Evolutionary conservation across 2,329 filamentous ascomycete species (phyloP).

Genomic region (Aspergillus sp.): DNA sequence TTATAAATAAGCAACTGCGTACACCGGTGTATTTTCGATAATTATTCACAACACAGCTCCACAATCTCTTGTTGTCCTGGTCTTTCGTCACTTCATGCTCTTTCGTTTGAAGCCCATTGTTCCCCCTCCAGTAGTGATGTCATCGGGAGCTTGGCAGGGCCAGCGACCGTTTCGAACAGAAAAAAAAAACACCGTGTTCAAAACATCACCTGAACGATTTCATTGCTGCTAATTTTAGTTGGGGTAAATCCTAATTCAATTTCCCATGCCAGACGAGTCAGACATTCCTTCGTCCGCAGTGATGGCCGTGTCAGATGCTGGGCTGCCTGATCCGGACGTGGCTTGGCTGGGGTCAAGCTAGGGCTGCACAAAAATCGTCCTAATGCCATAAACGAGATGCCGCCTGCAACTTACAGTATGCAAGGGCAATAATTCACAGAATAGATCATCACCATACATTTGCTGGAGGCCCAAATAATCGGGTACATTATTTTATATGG

Average conservation of each 20-base stretch:
- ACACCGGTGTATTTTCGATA: too few species aligned
- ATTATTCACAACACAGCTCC: too few species aligned
- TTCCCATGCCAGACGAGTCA: background rate
- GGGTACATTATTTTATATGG: background rate
- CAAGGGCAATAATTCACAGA: background rate
- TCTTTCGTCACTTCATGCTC: too few species aligned
- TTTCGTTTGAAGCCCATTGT: background rate
- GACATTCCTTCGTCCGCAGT: background rate
- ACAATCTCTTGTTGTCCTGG: too few species aligned
- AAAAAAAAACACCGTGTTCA: background rate
- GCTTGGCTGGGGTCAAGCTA: background rate
- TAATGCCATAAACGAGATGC: background rate
- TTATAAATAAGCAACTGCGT: too few species aligned
- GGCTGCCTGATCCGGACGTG: background rate
- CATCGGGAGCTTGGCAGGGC: background rate
- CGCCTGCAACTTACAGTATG: background rate
- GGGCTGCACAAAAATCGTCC: conserved; percentile 7
- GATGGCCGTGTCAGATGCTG: background rate
- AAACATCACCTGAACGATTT: background rate
- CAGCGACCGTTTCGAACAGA: background rate
- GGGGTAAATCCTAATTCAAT: background rate
- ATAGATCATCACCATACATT: background rate
- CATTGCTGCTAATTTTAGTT: background rate
- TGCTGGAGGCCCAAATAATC: background rate
- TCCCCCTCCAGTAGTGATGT: background rate